phyloP scores from a whole-genome alignment of 352 stramenopile genomes.

The Aphanomyces cochlioides region DNA sequence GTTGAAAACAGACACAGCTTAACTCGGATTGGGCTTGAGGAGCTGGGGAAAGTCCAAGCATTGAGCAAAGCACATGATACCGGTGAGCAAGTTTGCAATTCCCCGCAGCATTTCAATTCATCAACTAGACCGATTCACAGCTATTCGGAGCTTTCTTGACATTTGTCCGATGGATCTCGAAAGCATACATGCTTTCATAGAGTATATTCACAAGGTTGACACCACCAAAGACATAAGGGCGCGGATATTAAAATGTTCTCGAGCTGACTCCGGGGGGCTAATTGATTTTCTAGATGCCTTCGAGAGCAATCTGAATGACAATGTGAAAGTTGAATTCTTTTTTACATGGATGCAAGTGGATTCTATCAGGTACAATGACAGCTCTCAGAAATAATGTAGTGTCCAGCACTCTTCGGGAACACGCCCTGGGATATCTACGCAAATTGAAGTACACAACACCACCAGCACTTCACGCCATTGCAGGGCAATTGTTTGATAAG shows the following conservation, averaged over 20 bases:
- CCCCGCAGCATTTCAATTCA: too few species aligned
- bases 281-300: background rate
- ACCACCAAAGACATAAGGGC: slow-evolving; percentile 3
- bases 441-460: background rate
- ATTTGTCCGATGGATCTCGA: slow-evolving; percentile 3
- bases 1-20: background rate
- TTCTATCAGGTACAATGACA: background rate
- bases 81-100: background rate
- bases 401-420: background rate
- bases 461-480: slow-evolving; percentile 8
- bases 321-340: slow-evolving; percentile 10
- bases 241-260: background rate
- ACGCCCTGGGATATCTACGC: slow-evolving; percentile 6
- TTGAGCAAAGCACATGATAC: background rate
- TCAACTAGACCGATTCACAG: background rate
- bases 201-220: slow-evolving; percentile 1
- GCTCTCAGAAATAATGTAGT: background rate
- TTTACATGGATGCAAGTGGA: slow-evolving; percentile 6
- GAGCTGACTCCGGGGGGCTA: too few species aligned
- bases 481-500: slow-evolving; percentile 20
- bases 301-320: background rate
- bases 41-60: slow-evolving; percentile 3
- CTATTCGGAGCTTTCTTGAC: slow-evolving; percentile 2
- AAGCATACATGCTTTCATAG: background rate
- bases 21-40: slow-evolving; percentile 17